Percentiles rank a stretch among this genome's conserved stretches.
phyloP scores from a whole-genome alignment of 1,284 basidiomycete genomes.

The Malassezia sympodialis region DNA sequence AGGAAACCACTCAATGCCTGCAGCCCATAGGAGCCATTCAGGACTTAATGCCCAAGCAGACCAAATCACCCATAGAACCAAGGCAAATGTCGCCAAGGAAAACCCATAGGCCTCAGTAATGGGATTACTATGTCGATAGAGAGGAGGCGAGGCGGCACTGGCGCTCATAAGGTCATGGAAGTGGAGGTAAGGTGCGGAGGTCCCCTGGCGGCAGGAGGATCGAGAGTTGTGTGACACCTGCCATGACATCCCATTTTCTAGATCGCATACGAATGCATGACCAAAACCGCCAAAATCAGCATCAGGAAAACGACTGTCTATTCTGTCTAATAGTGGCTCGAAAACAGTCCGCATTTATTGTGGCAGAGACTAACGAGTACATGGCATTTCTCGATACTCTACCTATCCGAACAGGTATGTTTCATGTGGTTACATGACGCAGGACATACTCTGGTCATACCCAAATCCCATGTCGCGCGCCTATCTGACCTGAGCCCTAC shows the following conservation, averaged over 20 bases:
- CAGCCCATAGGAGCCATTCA: slow-evolving; percentile 10
- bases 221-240: background rate
- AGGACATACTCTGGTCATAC: slow-evolving; percentile 13
- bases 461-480: slow-evolving; percentile 4
- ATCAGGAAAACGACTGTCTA: background rate
- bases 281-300: background rate
- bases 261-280: slow-evolving; percentile 3
- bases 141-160: background rate
- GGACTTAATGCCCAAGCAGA: slow-evolving; percentile 19
- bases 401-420: slow-evolving; percentile 15
- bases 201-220: background rate
- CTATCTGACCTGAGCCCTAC: background rate
- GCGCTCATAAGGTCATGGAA: background rate
- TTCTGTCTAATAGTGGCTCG: slow-evolving; percentile 11
- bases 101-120: slow-evolving; percentile 22
- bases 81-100: slow-evolving; percentile 20
- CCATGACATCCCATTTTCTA: slow-evolving; percentile 14
- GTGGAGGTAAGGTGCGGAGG: background rate
- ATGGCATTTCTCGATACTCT: slow-evolving; percentile 14
- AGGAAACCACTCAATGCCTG: slow-evolving; percentile 25
- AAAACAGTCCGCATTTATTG: slow-evolving; percentile 5
- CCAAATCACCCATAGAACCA: slow-evolving; percentile 19
- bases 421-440: background rate
- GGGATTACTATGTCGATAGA: slow-evolving; percentile 11
- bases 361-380: slow-evolving; percentile 3